Percentiles rank a stretch among this genome's conserved stretches.
Conservation (phyloP, 106 monocot genomes). For the Cymbidium sinense region DNA sequence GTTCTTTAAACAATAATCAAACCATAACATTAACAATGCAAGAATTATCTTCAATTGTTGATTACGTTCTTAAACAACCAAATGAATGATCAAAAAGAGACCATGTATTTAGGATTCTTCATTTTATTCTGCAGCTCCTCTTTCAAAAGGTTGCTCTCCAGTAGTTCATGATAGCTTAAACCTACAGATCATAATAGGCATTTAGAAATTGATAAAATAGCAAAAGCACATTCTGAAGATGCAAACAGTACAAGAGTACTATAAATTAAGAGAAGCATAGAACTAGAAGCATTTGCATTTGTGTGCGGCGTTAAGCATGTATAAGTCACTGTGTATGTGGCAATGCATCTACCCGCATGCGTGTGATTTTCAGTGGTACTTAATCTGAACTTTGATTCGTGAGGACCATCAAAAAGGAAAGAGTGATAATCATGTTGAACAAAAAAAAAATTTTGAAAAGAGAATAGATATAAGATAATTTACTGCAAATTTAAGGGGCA, state of each 20-base stretch:
- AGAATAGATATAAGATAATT: too few relatives aligned
- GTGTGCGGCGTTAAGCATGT: not conserved
- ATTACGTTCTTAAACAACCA: not conserved
- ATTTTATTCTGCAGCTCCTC: constrained; percentile 50
- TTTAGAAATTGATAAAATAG: not conserved
- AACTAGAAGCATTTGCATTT: too few relatives aligned
- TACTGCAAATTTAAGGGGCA: too few relatives aligned
- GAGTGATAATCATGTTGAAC: too few relatives aligned
- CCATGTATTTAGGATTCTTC: constrained; percentile 73
- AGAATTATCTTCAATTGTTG: not conserved
- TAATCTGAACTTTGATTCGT: too few relatives aligned
- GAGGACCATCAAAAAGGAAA: too few relatives aligned
- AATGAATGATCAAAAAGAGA: constrained; percentile 17
- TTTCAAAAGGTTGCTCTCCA: constrained; percentile 47
- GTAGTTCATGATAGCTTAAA: constrained; percentile 20
- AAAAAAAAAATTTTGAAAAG: too few relatives aligned
- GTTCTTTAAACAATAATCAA: not conserved
- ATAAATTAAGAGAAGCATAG: too few relatives aligned
- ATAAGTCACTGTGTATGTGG: not conserved
- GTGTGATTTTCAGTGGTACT: too few relatives aligned
- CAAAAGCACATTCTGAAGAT: not conserved
- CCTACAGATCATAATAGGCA: constrained; percentile 24
- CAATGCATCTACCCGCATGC: not conserved
- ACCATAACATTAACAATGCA: not conserved
- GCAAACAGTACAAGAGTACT: not conserved